Evolutionary conservation across 2,329 filamentous ascomycete species (phyloP), one percentile per base, ranked within the genome.

Genomic region (Venturia aucupariae): DNA sequence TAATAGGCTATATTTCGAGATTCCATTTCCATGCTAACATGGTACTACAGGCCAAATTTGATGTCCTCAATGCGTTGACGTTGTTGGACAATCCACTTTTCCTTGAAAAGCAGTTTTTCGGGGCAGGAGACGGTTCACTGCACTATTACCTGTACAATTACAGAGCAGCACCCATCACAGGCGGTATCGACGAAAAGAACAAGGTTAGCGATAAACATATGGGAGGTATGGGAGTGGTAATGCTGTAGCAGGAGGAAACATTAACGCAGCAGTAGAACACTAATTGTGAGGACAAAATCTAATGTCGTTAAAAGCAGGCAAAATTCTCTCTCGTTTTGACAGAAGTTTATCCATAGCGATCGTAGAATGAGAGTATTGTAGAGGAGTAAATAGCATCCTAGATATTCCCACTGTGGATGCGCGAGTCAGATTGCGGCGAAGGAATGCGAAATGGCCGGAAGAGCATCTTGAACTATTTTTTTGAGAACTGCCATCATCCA

Each of bases 71-170:
- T 72, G 93, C 92, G 0, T 82, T 99, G 64, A 96, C 92, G 0
- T 82, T 97, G 46, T 88, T 96, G 77, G 93, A 99, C 76, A 99
- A 99, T 75, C 89, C 86, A 0, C 82, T 97, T 24, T 97, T 99
- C 83, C 82, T 99, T 6, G 88, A 93, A 73, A 84, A 97, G 69
- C 90, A 97, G 73, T 96, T 96, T 76, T 99, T 97, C 71, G 94
- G 93, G 55, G 87, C 89, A 5, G 94, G 94, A 39, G 94, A 99
- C 74, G 94, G 94, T 59, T 91, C 94, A 75, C 81, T 99, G 70
- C 92, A 99, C 76, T 99, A 92, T 78, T 99, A 99, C 76, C 81
- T 99, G 39, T 99, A 95, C 83, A 99, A 99, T 78, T 99, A 97
- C 80, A 86, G 91, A 65, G 90, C 91, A 15, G 87, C 90, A 66